Conservation (phyloP, 2,329 filamentous ascomycete genomes). For the Sporothrix brasiliensis region DNA sequence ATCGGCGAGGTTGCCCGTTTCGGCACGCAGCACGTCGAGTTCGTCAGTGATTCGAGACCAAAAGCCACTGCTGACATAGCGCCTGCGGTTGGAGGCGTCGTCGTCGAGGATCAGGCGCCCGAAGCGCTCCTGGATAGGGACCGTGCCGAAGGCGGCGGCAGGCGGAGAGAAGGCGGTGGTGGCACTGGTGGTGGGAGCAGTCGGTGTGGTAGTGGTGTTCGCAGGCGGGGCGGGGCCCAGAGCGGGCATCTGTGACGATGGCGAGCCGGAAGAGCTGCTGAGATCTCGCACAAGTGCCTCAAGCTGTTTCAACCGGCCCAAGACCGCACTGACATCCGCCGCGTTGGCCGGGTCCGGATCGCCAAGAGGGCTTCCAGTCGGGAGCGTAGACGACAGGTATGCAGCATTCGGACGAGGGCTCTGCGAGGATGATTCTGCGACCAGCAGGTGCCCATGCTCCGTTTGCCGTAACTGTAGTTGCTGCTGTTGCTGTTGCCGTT, state of each 20-base stretch:
- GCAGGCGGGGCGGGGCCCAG: conserved; percentile 19
- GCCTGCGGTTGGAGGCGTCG: conserved; percentile 44
- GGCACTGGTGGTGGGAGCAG: background rate
- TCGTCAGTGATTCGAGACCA: conserved; percentile 61
- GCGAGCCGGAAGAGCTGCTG: conserved; percentile 40
- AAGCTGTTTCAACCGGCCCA: conserved; percentile 54
- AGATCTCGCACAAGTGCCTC: conserved; percentile 57
- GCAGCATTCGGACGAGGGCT: background rate
- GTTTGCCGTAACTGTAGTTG: background rate
- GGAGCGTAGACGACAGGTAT: background rate
- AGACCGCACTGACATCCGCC: conserved; percentile 45
- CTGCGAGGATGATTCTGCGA: conserved; percentile 1
- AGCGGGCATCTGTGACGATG: conserved; percentile 37
- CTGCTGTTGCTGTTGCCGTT: conserved; percentile 1
- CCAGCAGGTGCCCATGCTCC: background rate
- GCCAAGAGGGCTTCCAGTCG: background rate
- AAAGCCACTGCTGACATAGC: conserved; percentile 57
- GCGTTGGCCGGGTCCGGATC: conserved; percentile 35
- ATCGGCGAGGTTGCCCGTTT: conserved; percentile 40
- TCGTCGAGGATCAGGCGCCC: conserved; percentile 54
- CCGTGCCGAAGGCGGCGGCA: conserved; percentile 24
- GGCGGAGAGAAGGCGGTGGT: background rate
- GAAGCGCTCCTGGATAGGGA: conserved; percentile 47
- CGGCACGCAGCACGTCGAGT: conserved; percentile 52
- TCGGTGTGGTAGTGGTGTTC: background rate